Percentiles rank a stretch among this genome's conserved stretches.
These are phyloP conservation scores for Podospora pseudoanserina DNA, from an alignment of 495 filamentous ascomycete genomes.

Conservation along the genomic window DNA sequence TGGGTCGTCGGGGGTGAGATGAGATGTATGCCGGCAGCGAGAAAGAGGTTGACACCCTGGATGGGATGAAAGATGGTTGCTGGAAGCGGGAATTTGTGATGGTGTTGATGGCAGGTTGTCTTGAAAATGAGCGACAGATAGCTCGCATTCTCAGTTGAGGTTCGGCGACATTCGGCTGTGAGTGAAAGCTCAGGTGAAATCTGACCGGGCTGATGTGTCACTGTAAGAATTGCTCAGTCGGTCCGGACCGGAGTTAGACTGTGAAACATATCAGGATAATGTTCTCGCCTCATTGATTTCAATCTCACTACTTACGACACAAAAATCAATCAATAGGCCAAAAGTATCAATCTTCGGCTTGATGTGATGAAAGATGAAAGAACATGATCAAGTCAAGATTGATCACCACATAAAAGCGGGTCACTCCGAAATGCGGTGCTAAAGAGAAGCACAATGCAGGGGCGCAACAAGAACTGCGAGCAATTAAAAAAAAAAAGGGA, in stretches of 20 bases:
- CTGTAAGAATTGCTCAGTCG: background rate
- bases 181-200: background rate
- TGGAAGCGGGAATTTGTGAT: background rate
- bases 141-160: background rate
- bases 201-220: background rate
- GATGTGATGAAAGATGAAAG: background rate
- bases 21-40: background rate
- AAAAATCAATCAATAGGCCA: background rate
- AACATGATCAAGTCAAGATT: background rate
- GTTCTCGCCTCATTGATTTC: background rate
- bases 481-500: background rate
- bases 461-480: background rate
- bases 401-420: background rate
- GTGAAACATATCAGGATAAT: background rate
- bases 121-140: background rate
- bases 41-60: background rate
- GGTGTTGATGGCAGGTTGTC: background rate
- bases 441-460: background rate
- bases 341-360: background rate
- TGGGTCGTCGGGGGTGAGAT: conserved; percentile 7
- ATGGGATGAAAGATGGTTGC: background rate
- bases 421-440: background rate
- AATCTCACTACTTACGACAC: background rate
- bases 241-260: background rate
- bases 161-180: background rate